A percentile compares a stretch with the other conserved stretches of the same genome.
phyloP scores from a whole-genome alignment of 176 grass and related monocot genomes.

The Aegilops speltoides region DNA sequence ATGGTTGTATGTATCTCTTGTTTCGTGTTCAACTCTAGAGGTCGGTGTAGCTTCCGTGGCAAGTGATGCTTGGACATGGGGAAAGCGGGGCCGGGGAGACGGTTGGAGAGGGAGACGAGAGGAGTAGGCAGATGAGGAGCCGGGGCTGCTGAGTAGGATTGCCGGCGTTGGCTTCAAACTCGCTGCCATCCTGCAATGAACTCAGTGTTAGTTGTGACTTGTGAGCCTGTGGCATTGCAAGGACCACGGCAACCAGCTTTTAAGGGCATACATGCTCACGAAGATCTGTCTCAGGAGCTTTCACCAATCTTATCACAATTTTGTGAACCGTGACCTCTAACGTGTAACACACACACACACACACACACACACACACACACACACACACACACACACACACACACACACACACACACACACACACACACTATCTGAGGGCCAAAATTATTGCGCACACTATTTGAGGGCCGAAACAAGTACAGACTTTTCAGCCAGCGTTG shows the following conservation, averaged over 20 bases:
- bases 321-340: no score
- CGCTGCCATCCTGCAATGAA: background rate
- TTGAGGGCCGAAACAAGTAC: no score
- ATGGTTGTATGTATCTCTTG: background rate
- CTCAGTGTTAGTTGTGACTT: background rate
- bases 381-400: no score
- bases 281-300: no score
- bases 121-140: background rate
- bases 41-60: background rate
- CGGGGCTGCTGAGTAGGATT: background rate
- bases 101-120: background rate
- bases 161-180: background rate
- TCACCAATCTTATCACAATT: no score
- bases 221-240: background rate
- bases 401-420: no score
- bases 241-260: background rate
- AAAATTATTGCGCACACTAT: no score
- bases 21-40: background rate
- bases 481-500: no score
- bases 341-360: no score
- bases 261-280: background rate
- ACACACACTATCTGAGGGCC: no score
- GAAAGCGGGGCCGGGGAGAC: background rate
- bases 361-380: no score
- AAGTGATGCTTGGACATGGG: background rate